phyloP scores from a whole-genome alignment of 116 monocot genomes.

The Iris pallida region DNA sequence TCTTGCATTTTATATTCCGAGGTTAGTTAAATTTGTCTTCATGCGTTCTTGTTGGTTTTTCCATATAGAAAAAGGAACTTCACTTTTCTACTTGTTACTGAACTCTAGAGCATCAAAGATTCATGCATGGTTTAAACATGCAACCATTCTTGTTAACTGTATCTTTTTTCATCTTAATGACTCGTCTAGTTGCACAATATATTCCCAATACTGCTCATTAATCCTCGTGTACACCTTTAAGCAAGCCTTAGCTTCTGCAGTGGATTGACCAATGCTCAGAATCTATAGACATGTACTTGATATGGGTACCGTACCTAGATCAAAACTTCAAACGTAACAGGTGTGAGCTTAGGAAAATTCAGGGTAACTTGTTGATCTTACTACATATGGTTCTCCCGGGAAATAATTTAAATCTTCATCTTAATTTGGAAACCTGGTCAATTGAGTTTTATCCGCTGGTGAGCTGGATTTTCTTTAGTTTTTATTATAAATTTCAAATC shows the following conservation, averaged over 20 bases:
- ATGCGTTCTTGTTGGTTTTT: neutral
- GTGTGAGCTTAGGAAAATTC: too few species aligned
- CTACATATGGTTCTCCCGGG: too few species aligned
- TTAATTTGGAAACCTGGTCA: too few species aligned
- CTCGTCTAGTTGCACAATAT: neutral
- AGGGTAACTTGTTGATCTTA: too few species aligned
- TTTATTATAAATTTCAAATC: too few species aligned
- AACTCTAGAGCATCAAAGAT: neutral
- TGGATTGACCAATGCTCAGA: neutral
- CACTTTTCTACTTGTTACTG: neutral
- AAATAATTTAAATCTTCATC: too few species aligned
- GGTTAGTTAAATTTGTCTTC: constrained; percentile 41
- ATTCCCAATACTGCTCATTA: neutral
- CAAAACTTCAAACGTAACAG: too few species aligned
- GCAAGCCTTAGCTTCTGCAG: too few species aligned
- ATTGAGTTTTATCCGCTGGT: too few species aligned
- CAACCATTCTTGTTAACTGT: neutral
- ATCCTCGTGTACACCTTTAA: neutral
- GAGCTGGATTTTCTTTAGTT: too few species aligned
- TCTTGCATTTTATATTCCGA: constrained; percentile 83
- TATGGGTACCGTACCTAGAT: neutral
- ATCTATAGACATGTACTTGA: neutral
- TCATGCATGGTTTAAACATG: neutral
- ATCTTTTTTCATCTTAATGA: neutral
- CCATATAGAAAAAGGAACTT: too few species aligned